A percentile compares a stretch with the other conserved stretches of the same genome.
Evolutionary conservation across 164 flowering plant species (phyloP).

Genomic region (Tetrastigma voinierianum): DNA sequence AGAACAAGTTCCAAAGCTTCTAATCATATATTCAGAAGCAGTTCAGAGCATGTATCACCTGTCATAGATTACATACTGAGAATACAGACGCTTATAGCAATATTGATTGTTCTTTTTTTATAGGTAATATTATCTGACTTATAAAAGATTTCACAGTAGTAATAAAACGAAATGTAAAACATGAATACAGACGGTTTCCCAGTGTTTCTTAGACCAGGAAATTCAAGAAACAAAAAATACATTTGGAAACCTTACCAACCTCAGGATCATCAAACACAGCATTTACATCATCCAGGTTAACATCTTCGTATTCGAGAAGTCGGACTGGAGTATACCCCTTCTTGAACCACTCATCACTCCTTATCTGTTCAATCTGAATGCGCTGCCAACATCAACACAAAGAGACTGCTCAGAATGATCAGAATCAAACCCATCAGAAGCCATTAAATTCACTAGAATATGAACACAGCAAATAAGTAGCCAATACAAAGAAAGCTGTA

Average conservation of each 20-base stretch:
- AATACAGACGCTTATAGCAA: no score
- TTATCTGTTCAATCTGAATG: slow-evolving; percentile 69
- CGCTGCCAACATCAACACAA: slow-evolving; percentile 53
- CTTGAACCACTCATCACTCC: slow-evolving; percentile 87
- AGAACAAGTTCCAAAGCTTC: no score
- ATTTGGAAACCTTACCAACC: slow-evolving; percentile 49
- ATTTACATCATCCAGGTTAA: slow-evolving; percentile 89
- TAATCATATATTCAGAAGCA: no score
- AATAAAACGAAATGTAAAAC: background rate
- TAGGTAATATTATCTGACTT: no score
- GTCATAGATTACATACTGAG: no score
- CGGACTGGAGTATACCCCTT: slow-evolving; percentile 63
- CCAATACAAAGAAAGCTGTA: background rate
- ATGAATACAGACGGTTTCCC: no score
- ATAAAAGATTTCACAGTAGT: background rate
- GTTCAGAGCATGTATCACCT: no score
- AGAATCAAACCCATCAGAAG: background rate
- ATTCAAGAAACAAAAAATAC: background rate
- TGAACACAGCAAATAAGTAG: background rate
- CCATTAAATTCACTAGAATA: background rate
- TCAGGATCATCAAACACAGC: slow-evolving; percentile 86
- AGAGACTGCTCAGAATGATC: background rate
- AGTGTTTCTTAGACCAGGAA: no score
- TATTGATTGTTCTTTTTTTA: no score
- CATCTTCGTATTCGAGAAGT: slow-evolving; percentile 75